Percentiles rank a stretch among this genome's conserved stretches.
Conservation (phyloP, 2,329 filamentous ascomycete species). For the Daldinia eschscholtzii region DNA sequence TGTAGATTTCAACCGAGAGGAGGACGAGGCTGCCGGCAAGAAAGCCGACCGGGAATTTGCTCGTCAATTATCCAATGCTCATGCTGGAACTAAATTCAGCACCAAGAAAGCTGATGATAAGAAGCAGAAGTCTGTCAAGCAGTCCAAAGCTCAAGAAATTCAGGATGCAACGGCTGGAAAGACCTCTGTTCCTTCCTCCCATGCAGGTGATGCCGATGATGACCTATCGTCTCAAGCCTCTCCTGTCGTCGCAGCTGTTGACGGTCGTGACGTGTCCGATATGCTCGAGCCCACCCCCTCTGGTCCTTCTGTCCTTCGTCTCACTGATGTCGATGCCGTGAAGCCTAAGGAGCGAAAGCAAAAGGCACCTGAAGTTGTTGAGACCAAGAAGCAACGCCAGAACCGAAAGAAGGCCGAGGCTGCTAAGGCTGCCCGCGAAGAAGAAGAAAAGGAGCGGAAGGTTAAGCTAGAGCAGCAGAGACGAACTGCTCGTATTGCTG, state of each 20-base stretch:
- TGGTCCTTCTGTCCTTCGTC: conserved; percentile 80
- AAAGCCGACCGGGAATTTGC: conserved; percentile 74
- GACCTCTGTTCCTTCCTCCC: conserved; percentile 74
- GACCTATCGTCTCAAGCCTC: conserved; percentile 79
- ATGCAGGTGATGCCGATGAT: conserved; percentile 82
- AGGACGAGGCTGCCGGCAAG: conserved; percentile 74
- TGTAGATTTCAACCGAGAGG: conserved; percentile 56
- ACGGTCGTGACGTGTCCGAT: conserved; percentile 81
- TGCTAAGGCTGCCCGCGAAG: conserved; percentile 79
- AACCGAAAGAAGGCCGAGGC: conserved; percentile 90
- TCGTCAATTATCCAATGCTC: conserved; percentile 76
- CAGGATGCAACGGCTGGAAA: conserved; percentile 60
- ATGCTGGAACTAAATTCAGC: conserved; percentile 74
- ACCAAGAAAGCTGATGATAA: conserved; percentile 70
- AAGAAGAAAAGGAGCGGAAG: conserved; percentile 83
- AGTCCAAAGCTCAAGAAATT: conserved; percentile 70
- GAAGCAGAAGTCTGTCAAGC: conserved; percentile 77
- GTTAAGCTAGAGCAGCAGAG: conserved; percentile 84
- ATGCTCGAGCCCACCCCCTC: conserved; percentile 84
- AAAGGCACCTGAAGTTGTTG: conserved; percentile 74
- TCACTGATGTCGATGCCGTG: conserved; percentile 76
- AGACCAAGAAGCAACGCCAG: conserved; percentile 96
- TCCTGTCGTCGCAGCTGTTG: conserved; percentile 69
- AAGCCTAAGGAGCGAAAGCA: conserved; percentile 73
- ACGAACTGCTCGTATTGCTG: conserved; percentile 82